A percentile compares a stretch with the other conserved stretches of the same genome.
Evolutionary conservation across 1,284 basidiomycete genomes (phyloP).

Genomic region (Mycena citricolor): DNA sequence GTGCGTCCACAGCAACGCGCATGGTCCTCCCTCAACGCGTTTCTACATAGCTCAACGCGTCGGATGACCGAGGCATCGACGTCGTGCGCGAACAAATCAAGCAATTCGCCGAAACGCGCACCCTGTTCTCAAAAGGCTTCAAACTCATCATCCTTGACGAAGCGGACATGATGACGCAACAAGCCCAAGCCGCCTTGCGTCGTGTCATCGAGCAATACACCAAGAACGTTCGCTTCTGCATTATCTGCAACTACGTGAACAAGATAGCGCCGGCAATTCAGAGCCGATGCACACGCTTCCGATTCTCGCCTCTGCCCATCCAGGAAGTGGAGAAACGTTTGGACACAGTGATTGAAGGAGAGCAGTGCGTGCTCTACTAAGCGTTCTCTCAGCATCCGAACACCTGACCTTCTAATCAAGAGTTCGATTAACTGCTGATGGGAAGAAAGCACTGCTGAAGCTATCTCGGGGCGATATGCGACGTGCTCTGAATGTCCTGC

Average conservation of each 20-base stretch:
- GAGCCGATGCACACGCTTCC: slow-evolving; percentile 96
- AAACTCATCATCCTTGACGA: slow-evolving; percentile 99
- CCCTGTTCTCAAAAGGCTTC: slow-evolving; percentile 88
- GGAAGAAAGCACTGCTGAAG: slow-evolving; percentile 87
- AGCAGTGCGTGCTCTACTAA: slow-evolving; percentile 61
- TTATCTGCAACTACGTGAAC: slow-evolving; percentile 99
- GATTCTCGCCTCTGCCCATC: slow-evolving; percentile 94
- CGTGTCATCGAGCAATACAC: slow-evolving; percentile 99
- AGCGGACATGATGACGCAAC: slow-evolving; percentile 99
- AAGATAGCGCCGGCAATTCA: slow-evolving; percentile 99
- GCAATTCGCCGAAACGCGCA: slow-evolving; percentile 95
- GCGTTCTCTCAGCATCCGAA: background rate
- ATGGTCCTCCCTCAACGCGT: slow-evolving; percentile 7
- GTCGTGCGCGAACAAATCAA: slow-evolving; percentile 99
- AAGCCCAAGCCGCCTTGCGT: slow-evolving; percentile 93
- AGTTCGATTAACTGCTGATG: slow-evolving; percentile 84
- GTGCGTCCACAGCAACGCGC: slow-evolving; percentile 41
- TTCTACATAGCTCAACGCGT: slow-evolving; percentile 80
- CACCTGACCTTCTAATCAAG: slow-evolving; percentile 48
- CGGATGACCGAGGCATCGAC: slow-evolving; percentile 97
- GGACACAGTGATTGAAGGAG: slow-evolving; percentile 78
- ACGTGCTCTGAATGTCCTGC: slow-evolving; percentile 91
- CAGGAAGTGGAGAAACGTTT: slow-evolving; percentile 85
- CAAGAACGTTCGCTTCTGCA: slow-evolving; percentile 98
- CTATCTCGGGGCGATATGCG: slow-evolving; percentile 98